Conservation (phyloP, 177 flowering plant species). For the Vitis hybrid region DNA sequence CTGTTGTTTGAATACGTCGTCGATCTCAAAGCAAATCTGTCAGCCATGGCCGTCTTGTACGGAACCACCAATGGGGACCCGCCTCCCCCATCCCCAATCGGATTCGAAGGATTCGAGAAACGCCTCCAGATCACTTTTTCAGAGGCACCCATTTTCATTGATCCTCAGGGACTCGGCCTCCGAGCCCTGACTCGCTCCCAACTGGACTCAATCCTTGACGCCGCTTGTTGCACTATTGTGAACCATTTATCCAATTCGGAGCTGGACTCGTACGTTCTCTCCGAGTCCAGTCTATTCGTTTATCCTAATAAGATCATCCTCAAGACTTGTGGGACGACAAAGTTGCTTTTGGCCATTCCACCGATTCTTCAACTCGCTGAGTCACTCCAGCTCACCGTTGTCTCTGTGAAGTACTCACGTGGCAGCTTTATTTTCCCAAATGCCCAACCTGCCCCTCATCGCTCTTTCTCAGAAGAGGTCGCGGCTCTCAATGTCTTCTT, state of each 20-base stretch:
- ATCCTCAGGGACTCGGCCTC: slow-evolving; percentile 52
- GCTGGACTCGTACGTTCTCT: slow-evolving; percentile 65
- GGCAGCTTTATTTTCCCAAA: slow-evolving; percentile 64
- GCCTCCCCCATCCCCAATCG: slow-evolving; percentile 43
- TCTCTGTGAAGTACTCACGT: slow-evolving; percentile 49
- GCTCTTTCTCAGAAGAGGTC: slow-evolving; percentile 58
- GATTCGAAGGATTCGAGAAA: slow-evolving; percentile 68
- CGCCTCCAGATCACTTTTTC: slow-evolving; percentile 58
- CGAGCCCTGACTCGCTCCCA: slow-evolving; percentile 48
- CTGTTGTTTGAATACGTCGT: too few species aligned
- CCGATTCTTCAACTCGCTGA: slow-evolving; percentile 41
- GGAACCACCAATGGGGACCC: neutral
- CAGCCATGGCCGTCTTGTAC: slow-evolving; percentile 12
- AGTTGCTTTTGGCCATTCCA: slow-evolving; percentile 51
- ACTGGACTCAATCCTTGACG: slow-evolving; percentile 45
- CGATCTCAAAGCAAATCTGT: neutral
- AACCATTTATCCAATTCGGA: slow-evolving; percentile 37
- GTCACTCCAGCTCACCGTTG: slow-evolving; percentile 37
- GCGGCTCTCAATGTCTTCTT: slow-evolving; percentile 40
- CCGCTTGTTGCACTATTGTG: slow-evolving; percentile 62
- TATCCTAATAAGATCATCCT: slow-evolving; percentile 48
- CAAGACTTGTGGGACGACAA: slow-evolving; percentile 73
- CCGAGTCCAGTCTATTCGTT: slow-evolving; percentile 71
- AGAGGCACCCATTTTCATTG: slow-evolving; percentile 39
- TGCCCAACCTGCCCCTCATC: slow-evolving; percentile 61